Conservation (phyloP, 148 eudicot genomes). For the Simmondsia chinensis region DNA sequence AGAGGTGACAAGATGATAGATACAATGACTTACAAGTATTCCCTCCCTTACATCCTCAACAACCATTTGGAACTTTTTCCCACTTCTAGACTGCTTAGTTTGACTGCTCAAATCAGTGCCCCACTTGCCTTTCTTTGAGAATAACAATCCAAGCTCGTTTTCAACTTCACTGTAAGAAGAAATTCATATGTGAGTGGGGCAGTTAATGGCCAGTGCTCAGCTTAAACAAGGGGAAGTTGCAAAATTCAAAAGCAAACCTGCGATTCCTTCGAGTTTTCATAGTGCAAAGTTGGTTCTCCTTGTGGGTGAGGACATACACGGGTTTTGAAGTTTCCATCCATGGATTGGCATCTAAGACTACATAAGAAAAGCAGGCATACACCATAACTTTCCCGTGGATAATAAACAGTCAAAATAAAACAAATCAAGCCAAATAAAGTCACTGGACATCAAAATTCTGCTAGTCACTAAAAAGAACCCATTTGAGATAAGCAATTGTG, state of each 20-base stretch:
- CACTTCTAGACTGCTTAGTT: slow-evolving; percentile 45
- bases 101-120: slow-evolving; percentile 42
- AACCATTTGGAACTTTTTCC: slow-evolving; percentile 70
- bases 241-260: slow-evolving; percentile 35
- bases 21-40: slow-evolving; percentile 59
- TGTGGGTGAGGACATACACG: slow-evolving; percentile 86
- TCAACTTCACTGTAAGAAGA: slow-evolving; percentile 78
- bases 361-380: slow-evolving; percentile 5
- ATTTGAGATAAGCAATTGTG: no score
- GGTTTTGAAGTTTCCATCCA: slow-evolving; percentile 87
- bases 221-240: neutral
- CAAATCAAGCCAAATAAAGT: no score
- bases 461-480: no score
- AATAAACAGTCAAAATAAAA: no score
- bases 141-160: slow-evolving; percentile 75
- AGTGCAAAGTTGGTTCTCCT: slow-evolving; percentile 85
- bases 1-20: neutral
- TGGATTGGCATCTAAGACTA: slow-evolving; percentile 86
- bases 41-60: slow-evolving; percentile 97
- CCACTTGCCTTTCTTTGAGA: slow-evolving; percentile 57
- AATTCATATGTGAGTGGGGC: slow-evolving; percentile 6
- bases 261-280: slow-evolving; percentile 89
- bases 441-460: no score
- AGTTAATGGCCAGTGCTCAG: neutral
- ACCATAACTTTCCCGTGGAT: no score